phyloP scores from a whole-genome alignment of 2,329 filamentous ascomycete species.

The Talaromyces sp. region DNA sequence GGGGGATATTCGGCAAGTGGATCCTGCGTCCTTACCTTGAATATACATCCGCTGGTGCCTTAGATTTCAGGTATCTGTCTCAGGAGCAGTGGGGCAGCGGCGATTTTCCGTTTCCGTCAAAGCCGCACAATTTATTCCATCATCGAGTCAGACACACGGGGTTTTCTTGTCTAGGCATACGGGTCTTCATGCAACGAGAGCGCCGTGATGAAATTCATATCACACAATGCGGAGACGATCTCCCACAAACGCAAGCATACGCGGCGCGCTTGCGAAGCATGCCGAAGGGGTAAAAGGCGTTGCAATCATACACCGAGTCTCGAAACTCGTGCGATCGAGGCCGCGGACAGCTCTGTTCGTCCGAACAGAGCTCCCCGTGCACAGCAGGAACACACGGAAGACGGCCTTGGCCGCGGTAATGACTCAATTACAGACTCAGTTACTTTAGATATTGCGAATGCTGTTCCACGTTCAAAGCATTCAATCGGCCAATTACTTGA shows the following conservation, averaged over 20 bases:
- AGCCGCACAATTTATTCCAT: neutral
- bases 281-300: conserved; percentile 1
- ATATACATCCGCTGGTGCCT: neutral
- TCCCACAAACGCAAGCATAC: conserved; percentile 2
- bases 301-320: neutral
- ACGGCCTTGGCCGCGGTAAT: neutral
- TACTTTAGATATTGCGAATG: neutral
- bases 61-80: neutral
- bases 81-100: neutral
- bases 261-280: conserved; percentile 1
- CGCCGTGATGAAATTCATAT: neutral
- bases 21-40: neutral
- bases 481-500: neutral
- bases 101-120: neutral
- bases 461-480: neutral
- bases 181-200: neutral
- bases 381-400: neutral
- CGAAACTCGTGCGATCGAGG: neutral
- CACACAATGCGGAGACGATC: neutral
- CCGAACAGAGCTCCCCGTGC: neutral
- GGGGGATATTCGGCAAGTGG: neutral
- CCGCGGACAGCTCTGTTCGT: neutral
- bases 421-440: neutral
- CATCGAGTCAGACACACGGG: neutral
- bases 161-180: neutral